These are phyloP conservation scores for Casaregolazyma lundiana DNA, from an alignment of 1,139 yeast genomes.

Conservation along the genomic window DNA sequence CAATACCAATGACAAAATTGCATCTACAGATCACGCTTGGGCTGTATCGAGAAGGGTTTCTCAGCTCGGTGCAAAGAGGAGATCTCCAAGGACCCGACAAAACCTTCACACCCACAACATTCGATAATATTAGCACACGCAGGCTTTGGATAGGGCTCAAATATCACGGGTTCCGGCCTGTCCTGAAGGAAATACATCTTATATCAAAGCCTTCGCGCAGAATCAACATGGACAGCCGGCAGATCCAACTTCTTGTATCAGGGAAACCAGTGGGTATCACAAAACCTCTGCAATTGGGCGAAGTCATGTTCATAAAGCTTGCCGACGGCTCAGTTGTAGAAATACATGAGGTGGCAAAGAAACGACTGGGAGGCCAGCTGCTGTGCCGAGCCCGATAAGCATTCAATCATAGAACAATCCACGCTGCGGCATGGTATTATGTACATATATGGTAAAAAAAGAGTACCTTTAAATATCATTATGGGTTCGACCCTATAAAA, in stretches of 20 bases:
- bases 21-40: slow-evolving; percentile 82
- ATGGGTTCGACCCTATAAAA: not conserved
- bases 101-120: slow-evolving; percentile 72
- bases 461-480: not conserved
- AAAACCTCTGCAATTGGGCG: slow-evolving; percentile 86
- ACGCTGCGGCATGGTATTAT: not conserved
- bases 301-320: slow-evolving; percentile 63
- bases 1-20: slow-evolving; percentile 78
- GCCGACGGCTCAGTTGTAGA: slow-evolving; percentile 52
- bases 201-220: slow-evolving; percentile 83
- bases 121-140: slow-evolving; percentile 80
- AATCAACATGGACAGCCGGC: slow-evolving; percentile 58
- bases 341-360: slow-evolving; percentile 82
- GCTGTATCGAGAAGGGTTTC: slow-evolving; percentile 85
- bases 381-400: slow-evolving; percentile 72
- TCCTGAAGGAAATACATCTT: slow-evolving; percentile 63
- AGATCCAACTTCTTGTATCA: slow-evolving; percentile 66
- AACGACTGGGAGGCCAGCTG: slow-evolving; percentile 68
- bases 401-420: too few relatives aligned
- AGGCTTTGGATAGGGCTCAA: slow-evolving; percentile 90
- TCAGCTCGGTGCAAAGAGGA: slow-evolving; percentile 81
- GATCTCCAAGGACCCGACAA: slow-evolving; percentile 85
- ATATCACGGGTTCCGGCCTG: slow-evolving; percentile 76
- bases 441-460: too few relatives aligned
- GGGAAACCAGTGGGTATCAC: slow-evolving; percentile 74